Percentiles rank a stretch among this genome's conserved stretches.
Evolutionary conservation across 2,329 filamentous ascomycete genomes (phyloP).

Genomic region (Thermochaetoides dissita): DNA sequence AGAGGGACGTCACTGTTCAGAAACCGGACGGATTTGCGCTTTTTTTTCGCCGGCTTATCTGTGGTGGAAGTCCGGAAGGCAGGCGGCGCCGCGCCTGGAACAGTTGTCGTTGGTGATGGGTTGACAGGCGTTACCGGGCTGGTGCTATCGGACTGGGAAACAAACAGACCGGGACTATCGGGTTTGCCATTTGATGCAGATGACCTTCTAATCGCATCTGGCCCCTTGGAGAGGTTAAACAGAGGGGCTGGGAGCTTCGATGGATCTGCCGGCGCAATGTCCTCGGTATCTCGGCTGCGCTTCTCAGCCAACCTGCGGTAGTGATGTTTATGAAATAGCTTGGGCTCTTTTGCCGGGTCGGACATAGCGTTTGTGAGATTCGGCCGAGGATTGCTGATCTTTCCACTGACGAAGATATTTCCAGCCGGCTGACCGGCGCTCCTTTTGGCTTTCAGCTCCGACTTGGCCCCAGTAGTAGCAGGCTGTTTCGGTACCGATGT

Average conservation of each 20-base stretch:
- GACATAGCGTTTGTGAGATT: slow-evolving; percentile 25
- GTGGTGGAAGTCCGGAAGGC: neutral
- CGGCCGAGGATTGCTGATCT: slow-evolving; percentile 21
- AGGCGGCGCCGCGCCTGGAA: neutral
- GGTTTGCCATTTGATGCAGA: no score
- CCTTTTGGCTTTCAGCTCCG: slow-evolving; percentile 11
- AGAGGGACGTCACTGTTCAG: slow-evolving; percentile 13
- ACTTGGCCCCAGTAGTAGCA: slow-evolving; percentile 1
- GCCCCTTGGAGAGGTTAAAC: slow-evolving; percentile 18
- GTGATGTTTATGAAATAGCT: slow-evolving; percentile 26
- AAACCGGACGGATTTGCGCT: slow-evolving; percentile 27
- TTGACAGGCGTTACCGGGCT: no score
- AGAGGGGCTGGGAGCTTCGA: slow-evolving; percentile 15
- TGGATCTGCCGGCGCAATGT: slow-evolving; percentile 23
- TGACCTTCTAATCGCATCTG: neutral
- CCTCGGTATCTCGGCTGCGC: slow-evolving; percentile 29
- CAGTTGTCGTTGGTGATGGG: neutral
- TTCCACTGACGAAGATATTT: slow-evolving; percentile 35
- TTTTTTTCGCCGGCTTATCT: slow-evolving; percentile 13
- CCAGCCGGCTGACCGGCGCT: slow-evolving; percentile 6
- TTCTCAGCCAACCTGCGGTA: slow-evolving; percentile 28
- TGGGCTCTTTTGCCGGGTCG: slow-evolving; percentile 28
- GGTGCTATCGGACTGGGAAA: no score
- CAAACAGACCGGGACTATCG: no score
- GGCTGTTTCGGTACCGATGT: neutral